These are phyloP conservation scores for Aechmea fasciata DNA, from an alignment of 176 grass and related monocot genomes.

Conservation along the genomic window DNA sequence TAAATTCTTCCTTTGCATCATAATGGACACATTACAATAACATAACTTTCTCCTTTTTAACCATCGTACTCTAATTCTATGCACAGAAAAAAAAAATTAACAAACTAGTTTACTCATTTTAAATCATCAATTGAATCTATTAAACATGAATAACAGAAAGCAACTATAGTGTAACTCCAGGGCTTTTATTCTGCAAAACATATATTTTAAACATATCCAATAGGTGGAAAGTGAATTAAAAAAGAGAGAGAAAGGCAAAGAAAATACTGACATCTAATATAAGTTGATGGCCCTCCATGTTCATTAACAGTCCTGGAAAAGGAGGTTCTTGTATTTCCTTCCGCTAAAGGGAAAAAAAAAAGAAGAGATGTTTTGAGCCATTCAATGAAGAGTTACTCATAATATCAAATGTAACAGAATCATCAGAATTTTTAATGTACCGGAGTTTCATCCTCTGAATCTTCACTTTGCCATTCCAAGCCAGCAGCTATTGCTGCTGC, in stretches of 20 bases:
- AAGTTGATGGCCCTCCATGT: conserved; percentile 57
- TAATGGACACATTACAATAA: too few relatives aligned
- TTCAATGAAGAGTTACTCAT: not conserved
- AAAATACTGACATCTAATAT: conserved; percentile 58
- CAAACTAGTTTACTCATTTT: not conserved
- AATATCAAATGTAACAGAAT: not conserved
- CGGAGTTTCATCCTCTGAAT: conserved; percentile 32
- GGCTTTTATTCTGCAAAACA: not conserved
- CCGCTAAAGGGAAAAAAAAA: conserved; percentile 26
- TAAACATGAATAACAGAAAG: not conserved
- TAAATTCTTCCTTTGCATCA: too few relatives aligned
- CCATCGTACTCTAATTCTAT: too few relatives aligned
- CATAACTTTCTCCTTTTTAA: too few relatives aligned
- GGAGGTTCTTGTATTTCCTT: conserved; percentile 73
- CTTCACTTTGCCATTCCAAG: conserved; percentile 43
- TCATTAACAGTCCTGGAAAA: conserved; percentile 46
- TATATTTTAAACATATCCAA: conserved; percentile 13
- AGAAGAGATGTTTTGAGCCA: not conserved
- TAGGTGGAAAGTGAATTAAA: not conserved
- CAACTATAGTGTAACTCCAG: too few relatives aligned
- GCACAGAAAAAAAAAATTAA: not conserved
- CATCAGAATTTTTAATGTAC: conserved; percentile 9
- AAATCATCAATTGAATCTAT: too few relatives aligned
- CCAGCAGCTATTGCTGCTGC: conserved; percentile 29
- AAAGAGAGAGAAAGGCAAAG: not conserved